A percentile compares a stretch with the other conserved stretches of the same genome.
Conservation (phyloP, 148 eudicot species). For the Salicornia ramosissima region DNA sequence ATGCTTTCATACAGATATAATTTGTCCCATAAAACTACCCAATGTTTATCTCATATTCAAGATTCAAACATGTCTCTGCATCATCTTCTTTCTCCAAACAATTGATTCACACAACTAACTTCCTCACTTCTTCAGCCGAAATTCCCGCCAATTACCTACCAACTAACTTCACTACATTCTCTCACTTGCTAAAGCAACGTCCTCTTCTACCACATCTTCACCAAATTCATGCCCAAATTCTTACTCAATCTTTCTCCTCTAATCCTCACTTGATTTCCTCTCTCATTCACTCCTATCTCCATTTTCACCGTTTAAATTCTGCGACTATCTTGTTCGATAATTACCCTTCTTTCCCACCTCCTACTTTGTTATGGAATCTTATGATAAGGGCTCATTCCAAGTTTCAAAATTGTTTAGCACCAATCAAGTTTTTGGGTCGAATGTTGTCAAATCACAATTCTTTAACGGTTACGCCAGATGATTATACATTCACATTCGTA, state of each 20-base stretch:
- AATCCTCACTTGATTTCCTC: constrained; percentile 34
- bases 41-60: background rate
- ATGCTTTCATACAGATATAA: background rate
- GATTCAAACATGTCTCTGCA: background rate
- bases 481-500: constrained; percentile 60
- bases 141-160: constrained; percentile 26
- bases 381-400: constrained; percentile 63
- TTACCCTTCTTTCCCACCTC: constrained; percentile 42
- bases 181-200: constrained; percentile 42
- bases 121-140: constrained; percentile 15
- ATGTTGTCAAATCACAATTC: constrained; percentile 33
- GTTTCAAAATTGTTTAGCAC: constrained; percentile 32
- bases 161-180: constrained; percentile 23
- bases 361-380: constrained; percentile 60
- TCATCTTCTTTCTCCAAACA: constrained; percentile 1
- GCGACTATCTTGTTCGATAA: constrained; percentile 41
- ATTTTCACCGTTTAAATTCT: constrained; percentile 17
- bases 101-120: constrained; percentile 2
- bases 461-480: constrained; percentile 43
- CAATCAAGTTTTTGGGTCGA: constrained; percentile 38
- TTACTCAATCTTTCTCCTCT: constrained; percentile 29
- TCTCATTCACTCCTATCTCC: constrained; percentile 49
- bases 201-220: constrained; percentile 39
- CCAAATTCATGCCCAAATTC: constrained; percentile 60
- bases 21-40: background rate